Conservation (phyloP, 2,329 filamentous ascomycete genomes). For the Didymella lethalis region DNA sequence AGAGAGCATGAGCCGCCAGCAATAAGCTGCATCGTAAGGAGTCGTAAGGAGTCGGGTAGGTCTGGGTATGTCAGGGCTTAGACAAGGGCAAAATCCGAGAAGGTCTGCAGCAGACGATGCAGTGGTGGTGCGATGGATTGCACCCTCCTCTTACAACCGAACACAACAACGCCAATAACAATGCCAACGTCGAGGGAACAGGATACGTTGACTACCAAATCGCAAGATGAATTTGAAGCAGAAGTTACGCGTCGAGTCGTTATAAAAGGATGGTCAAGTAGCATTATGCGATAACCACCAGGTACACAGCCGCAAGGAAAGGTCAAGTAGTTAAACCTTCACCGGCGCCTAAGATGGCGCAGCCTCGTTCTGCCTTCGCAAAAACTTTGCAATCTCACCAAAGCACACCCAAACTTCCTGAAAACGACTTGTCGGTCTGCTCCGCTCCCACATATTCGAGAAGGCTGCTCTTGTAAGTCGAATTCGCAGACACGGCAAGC, state of each 20-base stretch:
- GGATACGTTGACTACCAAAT: neutral
- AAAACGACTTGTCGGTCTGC: neutral
- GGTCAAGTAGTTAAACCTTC: constrained; percentile 1
- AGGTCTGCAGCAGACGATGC: neutral
- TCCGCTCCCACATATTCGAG: no score
- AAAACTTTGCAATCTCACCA: neutral
- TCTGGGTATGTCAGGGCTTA: neutral
- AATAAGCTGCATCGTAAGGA: neutral
- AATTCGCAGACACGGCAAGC: neutral
- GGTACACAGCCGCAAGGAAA: neutral
- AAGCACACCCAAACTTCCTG: neutral
- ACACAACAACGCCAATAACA: neutral
- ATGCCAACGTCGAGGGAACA: neutral
- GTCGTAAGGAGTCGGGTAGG: neutral
- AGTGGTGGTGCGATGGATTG: neutral
- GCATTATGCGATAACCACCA: neutral
- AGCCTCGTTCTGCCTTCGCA: neutral
- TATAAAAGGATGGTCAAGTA: constrained; percentile 1
- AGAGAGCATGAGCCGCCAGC: neutral
- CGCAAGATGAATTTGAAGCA: neutral
- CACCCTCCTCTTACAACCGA: neutral
- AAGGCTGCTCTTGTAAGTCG: neutral
- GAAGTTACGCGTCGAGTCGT: neutral
- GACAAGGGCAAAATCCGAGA: neutral
- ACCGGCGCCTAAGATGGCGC: neutral